Percentiles rank a stretch among this genome's conserved stretches.
Evolutionary conservation across 2,329 filamentous ascomycete species (phyloP).

Genomic region (Nemania serpens): DNA sequence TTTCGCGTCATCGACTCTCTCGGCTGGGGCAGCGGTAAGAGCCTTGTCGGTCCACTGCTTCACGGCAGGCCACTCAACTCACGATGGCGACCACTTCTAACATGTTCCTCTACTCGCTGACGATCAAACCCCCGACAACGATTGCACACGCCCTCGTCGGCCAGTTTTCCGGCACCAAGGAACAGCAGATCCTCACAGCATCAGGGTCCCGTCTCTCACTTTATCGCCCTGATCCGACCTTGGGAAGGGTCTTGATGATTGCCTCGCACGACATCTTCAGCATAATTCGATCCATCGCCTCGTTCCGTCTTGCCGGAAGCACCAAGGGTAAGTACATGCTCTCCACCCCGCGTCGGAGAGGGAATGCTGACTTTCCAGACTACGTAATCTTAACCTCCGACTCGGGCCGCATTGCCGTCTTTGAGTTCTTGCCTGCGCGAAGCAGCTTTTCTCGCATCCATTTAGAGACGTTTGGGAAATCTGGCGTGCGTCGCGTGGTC

Average conservation of each 20-base stretch:
- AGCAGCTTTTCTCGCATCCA: slow-evolving; percentile 67
- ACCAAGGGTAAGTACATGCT: slow-evolving; percentile 73
- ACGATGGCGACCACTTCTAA: not conserved
- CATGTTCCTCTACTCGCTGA: slow-evolving; percentile 81
- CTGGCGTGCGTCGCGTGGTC: slow-evolving; percentile 87
- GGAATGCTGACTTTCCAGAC: slow-evolving; percentile 53
- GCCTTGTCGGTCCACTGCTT: too few relatives aligned
- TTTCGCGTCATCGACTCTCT: too few relatives aligned
- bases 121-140: slow-evolving; percentile 88
- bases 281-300: slow-evolving; percentile 86
- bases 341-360: not conserved
- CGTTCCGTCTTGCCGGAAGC: slow-evolving; percentile 90
- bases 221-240: slow-evolving; percentile 80
- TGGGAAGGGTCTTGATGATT: slow-evolving; percentile 84
- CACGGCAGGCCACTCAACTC: too few relatives aligned
- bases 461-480: slow-evolving; percentile 98
- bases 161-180: slow-evolving; percentile 94
- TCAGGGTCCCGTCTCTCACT: slow-evolving; percentile 89
- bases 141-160: slow-evolving; percentile 90
- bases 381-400: slow-evolving; percentile 95
- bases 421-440: slow-evolving; percentile 86
- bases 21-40: too few relatives aligned
- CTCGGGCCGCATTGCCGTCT: slow-evolving; percentile 90
- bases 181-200: slow-evolving; percentile 95
- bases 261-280: slow-evolving; percentile 95